A percentile compares a stretch with the other conserved stretches of the same genome.
phyloP scores from a whole-genome alignment of 1,284 basidiomycete species.

The Xerocomus amazonicus region DNA sequence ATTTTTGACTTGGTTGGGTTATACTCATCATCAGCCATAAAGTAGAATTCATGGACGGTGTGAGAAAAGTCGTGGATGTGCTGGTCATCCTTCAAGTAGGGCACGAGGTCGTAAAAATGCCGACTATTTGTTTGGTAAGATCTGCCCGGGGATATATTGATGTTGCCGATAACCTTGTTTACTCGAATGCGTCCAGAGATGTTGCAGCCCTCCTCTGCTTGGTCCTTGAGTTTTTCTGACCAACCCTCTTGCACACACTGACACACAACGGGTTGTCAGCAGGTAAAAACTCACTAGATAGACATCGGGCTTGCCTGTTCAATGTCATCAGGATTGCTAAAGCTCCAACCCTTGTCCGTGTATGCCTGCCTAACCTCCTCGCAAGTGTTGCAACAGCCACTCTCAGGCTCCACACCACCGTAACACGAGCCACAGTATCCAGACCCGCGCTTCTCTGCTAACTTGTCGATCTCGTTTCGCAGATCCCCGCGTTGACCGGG shows the following conservation, averaged over 20 bases:
- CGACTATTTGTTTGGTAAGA: conserved; percentile 88
- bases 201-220: conserved; percentile 93
- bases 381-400: conserved; percentile 94
- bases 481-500: conserved; percentile 62
- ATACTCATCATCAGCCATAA: conserved; percentile 81
- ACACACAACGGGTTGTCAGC: conserved; percentile 4
- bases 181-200: conserved; percentile 88
- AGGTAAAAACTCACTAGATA: background rate
- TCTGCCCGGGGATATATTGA: conserved; percentile 85
- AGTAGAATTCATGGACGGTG: conserved; percentile 77
- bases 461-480: conserved; percentile 81
- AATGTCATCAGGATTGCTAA: conserved; percentile 85
- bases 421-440: conserved; percentile 97
- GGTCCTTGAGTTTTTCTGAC: conserved; percentile 91
- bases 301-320: conserved; percentile 72
- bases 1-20: conserved; percentile 59
- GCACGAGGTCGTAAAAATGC: conserved; percentile 91
- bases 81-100: conserved; percentile 86
- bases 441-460: conserved; percentile 58
- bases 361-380: conserved; percentile 94
- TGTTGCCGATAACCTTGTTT: conserved; percentile 95
- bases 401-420: conserved; percentile 78
- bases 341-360: conserved; percentile 92
- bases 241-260: conserved; percentile 94
- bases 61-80: conserved; percentile 95